Percentiles rank a stretch among this genome's conserved stretches.
These are phyloP conservation scores for Leptomonas seymouri DNA, from an alignment of 208 protist species.

Conservation along the genomic window DNA sequence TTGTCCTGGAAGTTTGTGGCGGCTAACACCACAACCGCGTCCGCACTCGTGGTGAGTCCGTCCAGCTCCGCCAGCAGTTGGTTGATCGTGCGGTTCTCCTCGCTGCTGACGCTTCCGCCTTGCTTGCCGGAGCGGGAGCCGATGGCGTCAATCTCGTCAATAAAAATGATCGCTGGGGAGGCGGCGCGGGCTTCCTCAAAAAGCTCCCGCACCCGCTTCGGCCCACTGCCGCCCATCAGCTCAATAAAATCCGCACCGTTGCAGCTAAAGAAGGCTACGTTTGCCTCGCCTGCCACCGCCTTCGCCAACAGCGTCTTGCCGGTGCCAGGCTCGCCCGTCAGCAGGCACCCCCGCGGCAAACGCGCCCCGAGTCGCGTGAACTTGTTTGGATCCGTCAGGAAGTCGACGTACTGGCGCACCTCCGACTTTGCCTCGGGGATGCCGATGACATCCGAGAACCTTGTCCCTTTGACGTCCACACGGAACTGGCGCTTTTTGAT, in stretches of 20 bases:
- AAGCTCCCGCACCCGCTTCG: constrained; percentile 95
- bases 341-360: constrained; percentile 95
- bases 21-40: constrained; percentile 95
- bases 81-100: constrained; percentile 96
- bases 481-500: constrained; percentile 89
- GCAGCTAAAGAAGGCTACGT: constrained; percentile 95
- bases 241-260: constrained; percentile 97
- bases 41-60: constrained; percentile 85
- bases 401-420: constrained; percentile 98
- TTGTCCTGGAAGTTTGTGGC: constrained; percentile 98
- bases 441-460: constrained; percentile 95
- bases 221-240: constrained; percentile 96
- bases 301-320: constrained; percentile 98
- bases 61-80: constrained; percentile 97
- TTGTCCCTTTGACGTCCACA: constrained; percentile 85
- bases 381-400: constrained; percentile 96
- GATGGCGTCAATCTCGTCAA: constrained; percentile 99
- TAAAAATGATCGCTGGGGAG: constrained; percentile 97
- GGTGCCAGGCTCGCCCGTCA: constrained; percentile 97
- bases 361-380: constrained; percentile 96
- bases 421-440: constrained; percentile 97
- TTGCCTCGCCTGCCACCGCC: constrained; percentile 95
- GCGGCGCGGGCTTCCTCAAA: constrained; percentile 94
- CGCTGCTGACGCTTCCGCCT: constrained; percentile 85
- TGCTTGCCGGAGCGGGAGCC: constrained; percentile 78